Conservation (phyloP, 768 basidiomycete species). For the Mrakia gelida region DNA sequence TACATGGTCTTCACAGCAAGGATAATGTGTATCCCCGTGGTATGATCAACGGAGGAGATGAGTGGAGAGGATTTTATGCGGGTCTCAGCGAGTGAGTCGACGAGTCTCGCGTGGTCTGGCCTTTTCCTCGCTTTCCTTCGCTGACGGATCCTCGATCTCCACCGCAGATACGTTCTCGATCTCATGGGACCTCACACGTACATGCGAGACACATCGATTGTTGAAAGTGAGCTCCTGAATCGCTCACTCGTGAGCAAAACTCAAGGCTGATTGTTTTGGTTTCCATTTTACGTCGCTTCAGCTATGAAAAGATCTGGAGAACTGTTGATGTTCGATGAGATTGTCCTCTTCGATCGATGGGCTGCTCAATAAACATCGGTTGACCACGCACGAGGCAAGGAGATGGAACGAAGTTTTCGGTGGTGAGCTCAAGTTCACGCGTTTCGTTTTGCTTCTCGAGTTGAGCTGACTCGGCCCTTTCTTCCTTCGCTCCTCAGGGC, state of each 20-base stretch:
- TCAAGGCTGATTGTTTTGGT: neutral
- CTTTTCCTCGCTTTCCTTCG: neutral
- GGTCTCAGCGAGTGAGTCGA: neutral
- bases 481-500: neutral
- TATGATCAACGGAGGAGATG: neutral
- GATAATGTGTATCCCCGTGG: neutral
- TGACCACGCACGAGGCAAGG: neutral
- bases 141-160: no score
- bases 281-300: neutral
- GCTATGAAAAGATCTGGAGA: neutral
- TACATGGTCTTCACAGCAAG: neutral
- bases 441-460: neutral
- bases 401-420: neutral
- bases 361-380: neutral
- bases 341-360: conserved; percentile 10
- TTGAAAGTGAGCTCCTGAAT: neutral
- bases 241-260: no score
- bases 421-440: neutral
- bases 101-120: neutral
- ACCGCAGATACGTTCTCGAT: neutral
- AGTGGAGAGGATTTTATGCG: neutral
- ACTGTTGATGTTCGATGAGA: neutral
- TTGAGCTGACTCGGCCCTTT: neutral
- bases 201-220: neutral
- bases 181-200: neutral